Conservation (phyloP, 169 alveolate species). For the Toxoplasma gondii region DNA sequence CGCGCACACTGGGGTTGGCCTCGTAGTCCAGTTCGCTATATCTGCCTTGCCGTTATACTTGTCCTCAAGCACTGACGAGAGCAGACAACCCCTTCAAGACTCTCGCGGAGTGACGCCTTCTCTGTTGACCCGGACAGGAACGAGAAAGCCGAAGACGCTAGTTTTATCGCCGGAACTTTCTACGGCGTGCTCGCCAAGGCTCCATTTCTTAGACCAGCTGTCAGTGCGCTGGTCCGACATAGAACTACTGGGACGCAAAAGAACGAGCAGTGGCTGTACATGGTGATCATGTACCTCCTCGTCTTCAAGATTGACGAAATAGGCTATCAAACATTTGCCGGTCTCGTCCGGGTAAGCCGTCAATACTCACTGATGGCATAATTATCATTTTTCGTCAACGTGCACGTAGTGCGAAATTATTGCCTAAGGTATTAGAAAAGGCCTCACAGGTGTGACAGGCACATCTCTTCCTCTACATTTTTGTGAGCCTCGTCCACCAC, state of each 20-base stretch:
- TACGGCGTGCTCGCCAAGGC: conserved; percentile 2
- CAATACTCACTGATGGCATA: neutral
- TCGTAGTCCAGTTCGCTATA: too few relatives aligned
- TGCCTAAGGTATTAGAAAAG: too few relatives aligned
- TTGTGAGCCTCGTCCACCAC: too few relatives aligned
- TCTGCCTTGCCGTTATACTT: too few relatives aligned
- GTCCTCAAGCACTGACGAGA: too few relatives aligned
- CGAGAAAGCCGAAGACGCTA: conserved; percentile 7
- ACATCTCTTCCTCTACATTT: too few relatives aligned
- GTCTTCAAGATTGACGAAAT: neutral
- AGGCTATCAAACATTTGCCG: neutral
- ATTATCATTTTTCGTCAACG: too few relatives aligned
- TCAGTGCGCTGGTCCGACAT: neutral
- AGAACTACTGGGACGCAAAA: neutral
- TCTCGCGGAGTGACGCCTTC: neutral
- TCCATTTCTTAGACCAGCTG: neutral
- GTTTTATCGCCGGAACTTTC: neutral
- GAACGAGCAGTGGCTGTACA: conserved; percentile 17
- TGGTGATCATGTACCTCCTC: conserved; percentile 23
- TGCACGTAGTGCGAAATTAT: too few relatives aligned
- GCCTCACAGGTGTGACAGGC: too few relatives aligned
- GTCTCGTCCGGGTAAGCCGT: conserved; percentile 12
- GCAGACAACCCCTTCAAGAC: too few relatives aligned
- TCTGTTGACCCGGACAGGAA: neutral
- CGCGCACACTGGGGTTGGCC: too few relatives aligned